Evolutionary conservation across 345 rosid genomes (phyloP), one percentile per base, ranked within the genome.

Genomic region (Mercurialis annua): DNA sequence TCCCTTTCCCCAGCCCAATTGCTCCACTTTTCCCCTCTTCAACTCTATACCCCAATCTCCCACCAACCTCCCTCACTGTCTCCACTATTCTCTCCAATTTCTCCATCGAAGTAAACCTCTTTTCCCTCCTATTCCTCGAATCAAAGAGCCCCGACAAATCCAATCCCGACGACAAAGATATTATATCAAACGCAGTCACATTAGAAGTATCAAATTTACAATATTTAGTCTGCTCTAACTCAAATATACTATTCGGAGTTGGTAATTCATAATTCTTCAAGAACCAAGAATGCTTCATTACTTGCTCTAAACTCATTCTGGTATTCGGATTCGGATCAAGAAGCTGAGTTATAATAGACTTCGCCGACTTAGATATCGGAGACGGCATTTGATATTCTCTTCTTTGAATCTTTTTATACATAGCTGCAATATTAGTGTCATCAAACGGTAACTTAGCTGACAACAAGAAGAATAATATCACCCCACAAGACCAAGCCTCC

Each of bases 401-500:
- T 27, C 70, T 61, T 0, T 82, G 78, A 33, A 83, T 81, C 66
- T 78, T 88, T 73, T 67, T 85, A 48, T 79, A 88, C 96, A 93
- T 86, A 0, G 62, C 18, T 8, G 79, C 65, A 27, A 88, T 62
- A 68, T 87, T 90, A 18, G 73, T 64, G 59, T 86, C 87, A 16
- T 84, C 86, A 29, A 87, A 93, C 29, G 98, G 98, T 59, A 86
- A 14, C 24, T 33, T 58, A 14, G 90, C 96, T 0, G 88, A 74
- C 18, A 93, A 68, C 34, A 93, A 44, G 53, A 84, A 80, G 48
- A 73, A 90, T 21, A 90, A 78, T 2, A 93, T 83, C 1, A 93
- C 94, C 4, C 98, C 98, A 27, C 98, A 93, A 8, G 98, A 90
- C 98, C 98, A 92, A 2, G 80, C 80, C 48, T 76, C 97, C 0